These are phyloP conservation scores for Russula vinacea DNA, from an alignment of 768 basidiomycete species.

Conservation along the genomic window DNA sequence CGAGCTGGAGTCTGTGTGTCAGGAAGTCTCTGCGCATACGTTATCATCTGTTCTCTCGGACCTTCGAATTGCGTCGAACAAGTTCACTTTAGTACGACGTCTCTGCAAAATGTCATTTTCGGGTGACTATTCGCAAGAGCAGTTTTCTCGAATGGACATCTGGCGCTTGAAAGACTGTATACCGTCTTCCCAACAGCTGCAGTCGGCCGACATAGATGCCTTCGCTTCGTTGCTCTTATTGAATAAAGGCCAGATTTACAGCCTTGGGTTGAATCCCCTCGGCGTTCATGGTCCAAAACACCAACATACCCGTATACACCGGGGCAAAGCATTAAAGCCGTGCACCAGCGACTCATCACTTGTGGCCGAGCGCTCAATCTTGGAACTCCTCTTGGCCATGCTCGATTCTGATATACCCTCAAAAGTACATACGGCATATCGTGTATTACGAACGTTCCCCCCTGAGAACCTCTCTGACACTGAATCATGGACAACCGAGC, in stretches of 20 bases:
- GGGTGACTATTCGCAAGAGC: slow-evolving; percentile 40
- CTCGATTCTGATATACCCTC: slow-evolving; percentile 26
- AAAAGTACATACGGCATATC: slow-evolving; percentile 28
- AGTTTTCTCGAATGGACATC: slow-evolving; percentile 62
- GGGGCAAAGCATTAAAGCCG: slow-evolving; percentile 13
- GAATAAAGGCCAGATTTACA: slow-evolving; percentile 58
- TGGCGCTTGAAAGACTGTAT: slow-evolving; percentile 84
- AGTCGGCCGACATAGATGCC: slow-evolving; percentile 65
- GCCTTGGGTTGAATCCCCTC: slow-evolving; percentile 54
- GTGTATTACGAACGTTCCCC: slow-evolving; percentile 23
- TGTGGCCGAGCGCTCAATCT: slow-evolving; percentile 21
- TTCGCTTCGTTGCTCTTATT: slow-evolving; percentile 64
- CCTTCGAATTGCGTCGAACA: slow-evolving; percentile 61
- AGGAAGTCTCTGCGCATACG: slow-evolving; percentile 46
- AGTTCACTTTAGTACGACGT: slow-evolving; percentile 70
- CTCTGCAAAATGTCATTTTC: slow-evolving; percentile 50
- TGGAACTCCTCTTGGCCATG: slow-evolving; percentile 28
- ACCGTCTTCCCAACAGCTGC: slow-evolving; percentile 51
- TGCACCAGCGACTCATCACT: slow-evolving; percentile 37
- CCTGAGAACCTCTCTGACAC: slow-evolving; percentile 22
- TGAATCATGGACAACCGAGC: slow-evolving; percentile 24
- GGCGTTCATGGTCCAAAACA: slow-evolving; percentile 42
- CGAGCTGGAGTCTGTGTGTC: slow-evolving; percentile 44
- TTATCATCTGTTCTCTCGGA: slow-evolving; percentile 58
- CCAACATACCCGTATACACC: slow-evolving; percentile 34